Evolutionary conservation across 176 grass and related monocot genomes (phyloP).

Genomic region (Oryza meyeriana): DNA sequence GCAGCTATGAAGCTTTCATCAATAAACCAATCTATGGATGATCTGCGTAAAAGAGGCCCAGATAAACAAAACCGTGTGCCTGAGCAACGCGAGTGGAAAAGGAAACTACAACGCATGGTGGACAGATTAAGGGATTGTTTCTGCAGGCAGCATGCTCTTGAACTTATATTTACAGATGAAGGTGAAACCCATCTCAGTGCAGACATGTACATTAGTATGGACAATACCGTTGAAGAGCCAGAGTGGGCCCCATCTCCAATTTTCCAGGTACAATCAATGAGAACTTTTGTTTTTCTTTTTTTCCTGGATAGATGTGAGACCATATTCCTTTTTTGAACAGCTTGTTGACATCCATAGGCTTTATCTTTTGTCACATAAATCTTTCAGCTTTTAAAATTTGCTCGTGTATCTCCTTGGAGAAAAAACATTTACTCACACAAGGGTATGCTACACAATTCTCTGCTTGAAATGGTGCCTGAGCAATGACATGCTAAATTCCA

Average conservation of each 20-base stretch:
- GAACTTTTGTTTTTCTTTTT: background rate
- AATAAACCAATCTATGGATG: conserved; percentile 59
- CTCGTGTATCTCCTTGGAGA: background rate
- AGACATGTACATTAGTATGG: conserved; percentile 91
- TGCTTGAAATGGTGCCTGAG: background rate
- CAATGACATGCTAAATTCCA: background rate
- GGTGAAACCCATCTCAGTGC: conserved; percentile 77
- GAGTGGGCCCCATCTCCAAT: conserved; percentile 83
- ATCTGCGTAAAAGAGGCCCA: conserved; percentile 56
- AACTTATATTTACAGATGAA: conserved; percentile 97
- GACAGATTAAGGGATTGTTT: conserved; percentile 84
- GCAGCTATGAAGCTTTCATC: conserved; percentile 78
- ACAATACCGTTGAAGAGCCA: conserved; percentile 67
- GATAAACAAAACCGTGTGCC: conserved; percentile 70
- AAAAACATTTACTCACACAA: background rate
- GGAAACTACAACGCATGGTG: conserved; percentile 75
- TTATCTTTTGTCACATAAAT: conserved; percentile 7
- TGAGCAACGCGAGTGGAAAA: conserved; percentile 96
- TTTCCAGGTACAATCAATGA: conserved; percentile 71
- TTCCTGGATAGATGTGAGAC: background rate
- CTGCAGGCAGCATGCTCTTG: conserved; percentile 90
- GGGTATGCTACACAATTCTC: background rate
- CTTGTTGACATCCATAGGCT: background rate
- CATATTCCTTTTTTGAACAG: background rate
- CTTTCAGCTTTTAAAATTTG: background rate